Conservation (phyloP, 2,329 filamentous ascomycete species). For the Didymella sp. region DNA sequence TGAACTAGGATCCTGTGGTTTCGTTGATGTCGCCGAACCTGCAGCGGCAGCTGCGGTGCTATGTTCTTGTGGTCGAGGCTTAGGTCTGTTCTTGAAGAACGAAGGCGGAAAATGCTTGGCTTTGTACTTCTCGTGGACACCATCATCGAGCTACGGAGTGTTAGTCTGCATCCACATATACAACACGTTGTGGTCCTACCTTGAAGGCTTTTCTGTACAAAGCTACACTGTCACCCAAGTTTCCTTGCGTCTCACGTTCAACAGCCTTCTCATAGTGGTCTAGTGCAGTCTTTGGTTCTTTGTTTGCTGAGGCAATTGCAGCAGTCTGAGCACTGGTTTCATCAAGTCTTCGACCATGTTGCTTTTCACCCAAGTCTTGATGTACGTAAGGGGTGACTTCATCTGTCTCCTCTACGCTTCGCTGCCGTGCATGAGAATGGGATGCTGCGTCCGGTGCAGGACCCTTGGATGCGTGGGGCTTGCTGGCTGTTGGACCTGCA, state of each 20-base stretch:
- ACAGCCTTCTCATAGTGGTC: slow-evolving; percentile 94
- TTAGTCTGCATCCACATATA: slow-evolving; percentile 17
- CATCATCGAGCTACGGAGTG: slow-evolving; percentile 72
- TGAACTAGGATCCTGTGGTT: slow-evolving; percentile 54
- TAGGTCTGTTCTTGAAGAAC: slow-evolving; percentile 50
- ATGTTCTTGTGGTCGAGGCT: slow-evolving; percentile 17
- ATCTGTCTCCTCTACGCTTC: slow-evolving; percentile 48
- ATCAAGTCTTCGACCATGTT: slow-evolving; percentile 53
- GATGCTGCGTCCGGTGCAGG: slow-evolving; percentile 32
- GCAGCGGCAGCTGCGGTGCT: slow-evolving; percentile 13
- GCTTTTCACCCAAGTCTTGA: slow-evolving; percentile 56
- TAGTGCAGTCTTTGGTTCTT: slow-evolving; percentile 75
- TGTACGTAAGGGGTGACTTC: slow-evolving; percentile 52
- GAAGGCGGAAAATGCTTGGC: slow-evolving; percentile 86
- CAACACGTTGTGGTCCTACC: slow-evolving; percentile 56
- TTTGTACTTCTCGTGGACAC: slow-evolving; percentile 85
- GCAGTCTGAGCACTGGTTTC: slow-evolving; percentile 49
- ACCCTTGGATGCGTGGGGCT: slow-evolving; percentile 30
- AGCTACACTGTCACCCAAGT: slow-evolving; percentile 83
- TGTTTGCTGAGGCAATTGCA: slow-evolving; percentile 37
- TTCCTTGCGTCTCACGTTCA: slow-evolving; percentile 84
- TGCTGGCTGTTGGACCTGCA: slow-evolving; percentile 31
- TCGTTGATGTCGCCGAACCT: slow-evolving; percentile 44
- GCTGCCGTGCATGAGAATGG: slow-evolving; percentile 36
- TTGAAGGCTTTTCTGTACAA: slow-evolving; percentile 91